Evolutionary conservation across 2,329 filamentous ascomycete genomes (phyloP).

Genomic region (Cadophora luteo-olivacea): DNA sequence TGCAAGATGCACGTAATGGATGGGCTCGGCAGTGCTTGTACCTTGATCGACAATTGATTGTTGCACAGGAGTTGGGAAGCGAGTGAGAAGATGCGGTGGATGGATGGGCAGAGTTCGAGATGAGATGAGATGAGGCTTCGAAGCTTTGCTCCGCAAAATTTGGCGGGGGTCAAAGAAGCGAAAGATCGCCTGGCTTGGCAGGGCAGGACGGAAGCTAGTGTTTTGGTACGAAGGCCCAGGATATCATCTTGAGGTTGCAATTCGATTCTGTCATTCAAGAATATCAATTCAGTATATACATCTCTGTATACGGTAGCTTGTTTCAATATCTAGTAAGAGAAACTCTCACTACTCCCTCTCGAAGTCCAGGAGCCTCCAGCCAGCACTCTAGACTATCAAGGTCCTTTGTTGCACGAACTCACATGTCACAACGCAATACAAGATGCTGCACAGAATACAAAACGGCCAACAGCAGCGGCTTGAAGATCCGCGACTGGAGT

Average conservation of each 20-base stretch:
- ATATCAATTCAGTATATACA: no score
- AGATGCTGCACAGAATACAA: neutral
- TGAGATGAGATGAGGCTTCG: neutral
- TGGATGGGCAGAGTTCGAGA: neutral
- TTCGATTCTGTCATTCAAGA: no score
- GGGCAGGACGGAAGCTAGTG: neutral
- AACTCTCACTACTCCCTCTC: no score
- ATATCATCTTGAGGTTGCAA: neutral
- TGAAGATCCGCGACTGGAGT: neutral
- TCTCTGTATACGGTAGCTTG: no score
- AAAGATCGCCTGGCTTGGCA: slow-evolving; percentile 9
- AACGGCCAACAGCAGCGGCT: slow-evolving; percentile 16
- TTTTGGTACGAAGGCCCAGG: neutral
- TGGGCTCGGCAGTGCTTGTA: neutral
- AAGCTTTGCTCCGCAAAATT: slow-evolving; percentile 1
- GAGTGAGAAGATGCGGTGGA: neutral
- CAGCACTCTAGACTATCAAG: neutral
- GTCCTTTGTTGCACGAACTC: no score
- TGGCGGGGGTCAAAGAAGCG: slow-evolving; percentile 3
- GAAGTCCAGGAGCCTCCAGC: no score
- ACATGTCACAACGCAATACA: neutral
- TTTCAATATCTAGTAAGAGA: no score
- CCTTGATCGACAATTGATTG: neutral
- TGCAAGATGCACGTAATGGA: neutral
- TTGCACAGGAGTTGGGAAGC: neutral